These are phyloP conservation scores for Vicia sativa DNA, from an alignment of 306 rosid species.

Conservation along the genomic window DNA sequence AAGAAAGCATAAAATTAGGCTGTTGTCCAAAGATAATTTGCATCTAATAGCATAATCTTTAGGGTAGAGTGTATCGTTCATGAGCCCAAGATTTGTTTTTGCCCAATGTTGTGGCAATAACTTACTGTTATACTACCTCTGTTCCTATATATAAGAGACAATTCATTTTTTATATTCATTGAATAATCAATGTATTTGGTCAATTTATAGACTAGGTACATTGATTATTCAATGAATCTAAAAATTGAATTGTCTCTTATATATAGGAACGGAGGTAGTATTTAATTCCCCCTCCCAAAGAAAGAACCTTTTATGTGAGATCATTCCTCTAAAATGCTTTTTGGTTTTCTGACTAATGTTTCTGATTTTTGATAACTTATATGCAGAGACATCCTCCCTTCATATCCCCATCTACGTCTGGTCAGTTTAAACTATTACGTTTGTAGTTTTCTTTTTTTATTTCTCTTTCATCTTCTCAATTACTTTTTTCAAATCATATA, in stretches of 20 bases:
- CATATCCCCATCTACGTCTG: constrained; percentile 71
- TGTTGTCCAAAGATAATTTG: constrained; percentile 19
- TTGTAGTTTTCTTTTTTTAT: constrained; percentile 24
- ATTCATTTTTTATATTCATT: too few relatives aligned
- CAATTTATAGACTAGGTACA: too few relatives aligned
- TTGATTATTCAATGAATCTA: too few relatives aligned
- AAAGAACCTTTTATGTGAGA: constrained; percentile 11
- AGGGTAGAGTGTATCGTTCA: constrained; percentile 18
- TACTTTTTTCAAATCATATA: constrained; percentile 23
- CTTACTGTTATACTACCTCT: too few relatives aligned
- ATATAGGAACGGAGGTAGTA: too few relatives aligned
- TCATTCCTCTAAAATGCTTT: constrained; percentile 12
- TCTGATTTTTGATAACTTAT: constrained; percentile 36
- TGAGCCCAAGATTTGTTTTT: constrained; percentile 2
- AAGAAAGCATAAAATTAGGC: constrained; percentile 27
- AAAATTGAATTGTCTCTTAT: too few relatives aligned
- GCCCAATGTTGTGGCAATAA: constrained; percentile 1
- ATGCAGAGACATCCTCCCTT: constrained; percentile 91
- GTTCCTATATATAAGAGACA: too few relatives aligned
- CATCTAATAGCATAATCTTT: constrained; percentile 25
- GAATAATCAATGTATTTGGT: too few relatives aligned
- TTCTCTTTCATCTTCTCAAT: constrained; percentile 22
- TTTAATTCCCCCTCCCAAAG: constrained; percentile 17
- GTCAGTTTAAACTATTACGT: constrained; percentile 57
- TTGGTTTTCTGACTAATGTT: constrained; percentile 38